Evolutionary conservation across 1,139 yeast genomes (phyloP).

Genomic region (Schwanniomyces etchellsii): DNA sequence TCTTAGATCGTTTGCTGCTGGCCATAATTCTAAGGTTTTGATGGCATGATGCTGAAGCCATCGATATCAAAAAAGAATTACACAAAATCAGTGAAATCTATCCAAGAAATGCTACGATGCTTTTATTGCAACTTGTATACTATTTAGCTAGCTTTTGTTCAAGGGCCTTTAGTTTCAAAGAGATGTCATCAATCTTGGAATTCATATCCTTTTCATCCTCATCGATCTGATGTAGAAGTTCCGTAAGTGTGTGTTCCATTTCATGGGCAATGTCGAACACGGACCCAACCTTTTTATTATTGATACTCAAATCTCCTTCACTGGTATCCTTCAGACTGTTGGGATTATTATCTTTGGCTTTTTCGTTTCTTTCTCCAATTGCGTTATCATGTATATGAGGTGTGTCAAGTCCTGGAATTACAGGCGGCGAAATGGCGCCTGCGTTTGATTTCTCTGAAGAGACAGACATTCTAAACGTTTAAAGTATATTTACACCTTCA

Average conservation of each 20-base stretch:
- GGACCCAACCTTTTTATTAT: conserved; percentile 14
- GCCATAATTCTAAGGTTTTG: conserved; percentile 18
- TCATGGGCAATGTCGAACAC: conserved; percentile 49
- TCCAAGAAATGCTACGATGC: neutral
- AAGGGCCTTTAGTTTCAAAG: conserved; percentile 15
- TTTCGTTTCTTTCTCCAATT: too few species aligned
- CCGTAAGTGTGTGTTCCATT: conserved; percentile 37
- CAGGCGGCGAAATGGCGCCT: too few species aligned
- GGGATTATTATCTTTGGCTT: too few species aligned
- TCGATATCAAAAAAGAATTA: too few species aligned
- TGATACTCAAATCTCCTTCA: conserved; percentile 4
- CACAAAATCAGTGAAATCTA: too few species aligned
- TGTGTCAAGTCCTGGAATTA: too few species aligned
- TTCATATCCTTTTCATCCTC: conserved; percentile 26
- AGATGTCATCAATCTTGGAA: conserved; percentile 20
- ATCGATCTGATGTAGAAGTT: conserved; percentile 22
- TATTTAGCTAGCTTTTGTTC: too few species aligned
- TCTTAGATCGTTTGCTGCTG: conserved; percentile 41
- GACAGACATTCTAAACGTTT: too few species aligned
- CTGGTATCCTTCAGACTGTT: conserved; percentile 1
- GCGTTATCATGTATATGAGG: too few species aligned
- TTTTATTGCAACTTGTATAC: conserved; percentile 12
- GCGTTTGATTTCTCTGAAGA: too few species aligned
- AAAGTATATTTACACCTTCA: too few species aligned
- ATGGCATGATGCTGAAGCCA: too few species aligned